These are phyloP conservation scores for Nicotiana knightiana DNA, from an alignment of 257 asterid species.

Conservation along the genomic window DNA sequence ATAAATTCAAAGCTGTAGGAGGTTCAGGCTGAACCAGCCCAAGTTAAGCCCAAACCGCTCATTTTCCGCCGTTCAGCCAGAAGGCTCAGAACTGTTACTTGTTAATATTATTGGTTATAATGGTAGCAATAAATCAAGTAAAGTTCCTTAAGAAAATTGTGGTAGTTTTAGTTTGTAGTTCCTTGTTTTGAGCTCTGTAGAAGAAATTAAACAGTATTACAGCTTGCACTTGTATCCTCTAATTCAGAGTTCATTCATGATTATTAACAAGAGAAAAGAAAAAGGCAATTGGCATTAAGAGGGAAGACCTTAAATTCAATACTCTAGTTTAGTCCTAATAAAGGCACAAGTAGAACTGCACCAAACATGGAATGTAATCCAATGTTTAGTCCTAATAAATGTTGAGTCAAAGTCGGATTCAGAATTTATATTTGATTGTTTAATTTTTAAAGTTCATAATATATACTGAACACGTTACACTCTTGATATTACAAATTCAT, in stretches of 20 bases:
- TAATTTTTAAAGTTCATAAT: too few relatives aligned
- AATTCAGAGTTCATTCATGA: not conserved
- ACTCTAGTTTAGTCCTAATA: not conserved
- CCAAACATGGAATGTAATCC: too few relatives aligned
- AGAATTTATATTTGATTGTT: too few relatives aligned
- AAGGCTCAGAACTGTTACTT: constrained; percentile 9
- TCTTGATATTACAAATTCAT: too few relatives aligned
- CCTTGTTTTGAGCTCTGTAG: not conserved
- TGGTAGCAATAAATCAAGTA: constrained; percentile 18
- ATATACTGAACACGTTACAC: too few relatives aligned
- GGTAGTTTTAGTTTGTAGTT: constrained; percentile 7
- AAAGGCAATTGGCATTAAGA: not conserved
- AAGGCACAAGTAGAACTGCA: not conserved
- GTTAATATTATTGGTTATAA: constrained; percentile 22
- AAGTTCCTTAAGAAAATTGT: not conserved
- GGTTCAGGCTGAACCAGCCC: not conserved
- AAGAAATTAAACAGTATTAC: not conserved
- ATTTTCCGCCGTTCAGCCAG: not conserved
- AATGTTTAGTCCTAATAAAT: not conserved
- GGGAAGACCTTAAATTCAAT: not conserved
- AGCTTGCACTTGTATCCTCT: not conserved
- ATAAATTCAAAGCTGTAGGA: not conserved
- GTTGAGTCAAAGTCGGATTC: not conserved
- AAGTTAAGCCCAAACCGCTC: too few relatives aligned
- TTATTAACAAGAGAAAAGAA: not conserved